Percentiles rank a stretch among this genome's conserved stretches.
These are phyloP conservation scores for Sugiyamaella grinbergsii DNA, from an alignment of 1,139 yeast genomes.

Conservation along the genomic window DNA sequence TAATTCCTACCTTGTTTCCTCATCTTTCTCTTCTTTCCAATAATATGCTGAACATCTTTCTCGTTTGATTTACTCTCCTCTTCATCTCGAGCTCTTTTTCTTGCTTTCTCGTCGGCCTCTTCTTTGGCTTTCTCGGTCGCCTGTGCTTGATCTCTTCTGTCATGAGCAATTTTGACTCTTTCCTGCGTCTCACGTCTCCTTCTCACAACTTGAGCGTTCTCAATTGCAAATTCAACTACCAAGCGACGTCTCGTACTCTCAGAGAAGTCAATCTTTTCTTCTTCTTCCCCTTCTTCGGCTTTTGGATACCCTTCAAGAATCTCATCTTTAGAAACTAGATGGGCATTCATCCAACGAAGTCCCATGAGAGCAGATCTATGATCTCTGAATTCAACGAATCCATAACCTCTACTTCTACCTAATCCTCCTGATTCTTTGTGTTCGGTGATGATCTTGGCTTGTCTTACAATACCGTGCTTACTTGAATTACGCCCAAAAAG, in stretches of 20 bases:
- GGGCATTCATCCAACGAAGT: conserved; percentile 95
- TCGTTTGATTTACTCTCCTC: conserved; percentile 45
- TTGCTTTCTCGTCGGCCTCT: conserved; percentile 33
- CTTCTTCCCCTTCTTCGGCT: conserved; percentile 51
- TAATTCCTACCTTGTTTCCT: conserved; percentile 24
- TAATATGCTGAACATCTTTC: conserved; percentile 29
- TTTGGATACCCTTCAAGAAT: conserved; percentile 56
- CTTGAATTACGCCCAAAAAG: conserved; percentile 56
- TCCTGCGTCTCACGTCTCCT: conserved; percentile 67
- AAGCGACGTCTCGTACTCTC: conserved; percentile 63
- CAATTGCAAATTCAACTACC: conserved; percentile 94
- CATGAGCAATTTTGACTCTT: conserved; percentile 29
- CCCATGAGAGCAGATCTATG: conserved; percentile 96
- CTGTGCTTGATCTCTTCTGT: conserved; percentile 40
- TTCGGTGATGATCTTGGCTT: conserved; percentile 90
- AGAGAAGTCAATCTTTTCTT: conserved; percentile 50
- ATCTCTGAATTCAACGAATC: conserved; percentile 90
- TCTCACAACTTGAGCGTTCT: conserved; percentile 88
- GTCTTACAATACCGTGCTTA: conserved; percentile 86
- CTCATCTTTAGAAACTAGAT: conserved; percentile 73
- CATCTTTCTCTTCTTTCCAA: conserved; percentile 38
- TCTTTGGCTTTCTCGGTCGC: conserved; percentile 39
- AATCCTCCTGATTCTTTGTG: conserved; percentile 82
- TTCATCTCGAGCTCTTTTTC: conserved; percentile 37
- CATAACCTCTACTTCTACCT: conserved; percentile 96